phyloP scores from a whole-genome alignment of 306 rosid genomes.

The Lathyrus aphaca region DNA sequence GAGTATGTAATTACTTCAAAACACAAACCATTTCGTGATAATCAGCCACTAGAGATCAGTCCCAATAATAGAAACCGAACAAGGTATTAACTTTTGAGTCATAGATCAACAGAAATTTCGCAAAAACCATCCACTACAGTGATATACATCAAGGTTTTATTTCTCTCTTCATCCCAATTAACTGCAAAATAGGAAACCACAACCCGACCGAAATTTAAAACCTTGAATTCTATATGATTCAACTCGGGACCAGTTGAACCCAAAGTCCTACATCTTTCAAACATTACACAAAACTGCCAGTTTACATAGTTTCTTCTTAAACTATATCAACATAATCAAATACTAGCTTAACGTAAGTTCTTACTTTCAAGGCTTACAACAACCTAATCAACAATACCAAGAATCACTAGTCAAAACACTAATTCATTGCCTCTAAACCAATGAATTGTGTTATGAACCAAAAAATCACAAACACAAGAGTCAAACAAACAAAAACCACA shows the following conservation, averaged over 20 bases:
- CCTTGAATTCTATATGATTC: background rate
- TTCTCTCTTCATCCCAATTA: background rate
- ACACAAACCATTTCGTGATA: background rate
- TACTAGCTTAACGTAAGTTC: background rate
- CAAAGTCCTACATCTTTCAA: background rate
- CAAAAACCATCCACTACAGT: background rate
- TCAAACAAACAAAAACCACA: background rate
- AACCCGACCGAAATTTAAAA: background rate
- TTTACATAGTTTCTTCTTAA: background rate
- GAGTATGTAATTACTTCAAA: background rate
- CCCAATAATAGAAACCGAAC: background rate
- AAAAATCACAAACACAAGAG: background rate
- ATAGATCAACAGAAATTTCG: background rate
- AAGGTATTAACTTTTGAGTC: background rate
- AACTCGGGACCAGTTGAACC: conserved; percentile 6
- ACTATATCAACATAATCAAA: background rate
- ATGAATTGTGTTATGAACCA: background rate
- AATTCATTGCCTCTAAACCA: background rate
- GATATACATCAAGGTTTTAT: background rate
- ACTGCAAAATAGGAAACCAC: background rate
- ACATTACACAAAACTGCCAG: background rate
- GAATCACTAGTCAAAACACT: no score
- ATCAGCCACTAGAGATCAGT: background rate
- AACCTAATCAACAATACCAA: no score
- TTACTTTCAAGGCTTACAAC: background rate